Conservation (phyloP, 441 rosid species). For the Viola pubescens region DNA sequence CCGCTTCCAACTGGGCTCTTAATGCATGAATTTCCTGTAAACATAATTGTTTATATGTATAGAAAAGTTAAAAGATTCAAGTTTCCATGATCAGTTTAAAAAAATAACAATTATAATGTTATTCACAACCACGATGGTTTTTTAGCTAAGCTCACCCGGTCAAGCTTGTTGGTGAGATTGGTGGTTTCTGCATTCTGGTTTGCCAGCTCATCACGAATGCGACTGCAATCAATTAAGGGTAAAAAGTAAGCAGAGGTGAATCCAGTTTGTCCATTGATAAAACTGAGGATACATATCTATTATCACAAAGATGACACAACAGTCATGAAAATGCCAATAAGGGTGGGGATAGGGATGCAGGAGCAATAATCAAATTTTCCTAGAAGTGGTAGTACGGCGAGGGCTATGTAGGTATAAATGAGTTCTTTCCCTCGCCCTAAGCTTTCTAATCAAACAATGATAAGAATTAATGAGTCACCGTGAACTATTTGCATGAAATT, state of each 20-base stretch:
- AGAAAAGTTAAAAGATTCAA: background rate
- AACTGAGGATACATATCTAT: background rate
- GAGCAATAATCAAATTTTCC: background rate
- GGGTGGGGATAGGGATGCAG: background rate
- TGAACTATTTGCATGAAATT: background rate
- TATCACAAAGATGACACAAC: background rate
- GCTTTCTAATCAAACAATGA: too few species aligned
- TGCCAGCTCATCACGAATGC: slow-evolving; percentile 78
- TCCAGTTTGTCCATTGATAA: background rate
- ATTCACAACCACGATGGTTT: too few species aligned
- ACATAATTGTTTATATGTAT: background rate
- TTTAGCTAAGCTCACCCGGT: slow-evolving; percentile 40
- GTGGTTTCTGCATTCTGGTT: slow-evolving; percentile 84
- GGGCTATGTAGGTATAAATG: too few species aligned
- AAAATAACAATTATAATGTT: background rate
- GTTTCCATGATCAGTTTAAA: background rate
- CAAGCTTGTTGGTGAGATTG: slow-evolving; percentile 84
- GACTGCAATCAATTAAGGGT: slow-evolving; percentile 32
- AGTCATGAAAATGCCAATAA: background rate
- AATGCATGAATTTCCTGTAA: slow-evolving; percentile 74
- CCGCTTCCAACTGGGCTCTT: slow-evolving; percentile 81
- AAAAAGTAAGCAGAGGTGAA: background rate
- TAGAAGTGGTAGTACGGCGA: background rate
- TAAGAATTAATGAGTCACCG: background rate
- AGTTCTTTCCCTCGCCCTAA: too few species aligned